These are phyloP conservation scores for Vigna reflexopilosa DNA, from an alignment of 306 rosid genomes.

Conservation along the genomic window DNA sequence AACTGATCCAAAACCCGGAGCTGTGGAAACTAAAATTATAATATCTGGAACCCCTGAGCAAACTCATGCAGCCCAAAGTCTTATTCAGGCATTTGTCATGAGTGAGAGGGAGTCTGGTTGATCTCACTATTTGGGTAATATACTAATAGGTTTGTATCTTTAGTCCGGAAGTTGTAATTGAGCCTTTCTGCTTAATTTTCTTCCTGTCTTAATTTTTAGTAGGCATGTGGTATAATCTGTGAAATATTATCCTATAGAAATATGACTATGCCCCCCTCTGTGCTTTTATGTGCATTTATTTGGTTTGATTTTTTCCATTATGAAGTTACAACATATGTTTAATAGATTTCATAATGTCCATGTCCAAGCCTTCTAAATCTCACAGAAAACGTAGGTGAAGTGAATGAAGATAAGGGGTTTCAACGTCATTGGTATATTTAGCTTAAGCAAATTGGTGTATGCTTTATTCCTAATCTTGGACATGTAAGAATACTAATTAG, in stretches of 20 bases:
- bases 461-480: neutral
- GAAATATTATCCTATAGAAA: conserved; percentile 36
- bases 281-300: conserved; percentile 31
- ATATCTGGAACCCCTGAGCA: conserved; percentile 98
- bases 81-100: conserved; percentile 97
- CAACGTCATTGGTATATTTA: conserved; percentile 8
- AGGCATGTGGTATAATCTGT: conserved; percentile 42
- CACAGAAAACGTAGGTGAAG: conserved; percentile 22
- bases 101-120: conserved; percentile 79
- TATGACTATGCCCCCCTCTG: conserved; percentile 31
- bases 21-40: conserved; percentile 80
- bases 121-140: conserved; percentile 56
- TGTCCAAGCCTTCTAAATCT: conserved; percentile 24
- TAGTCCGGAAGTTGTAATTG: conserved; percentile 40
- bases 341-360: conserved; percentile 17
- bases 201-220: conserved; percentile 38
- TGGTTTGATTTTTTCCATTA: conserved; percentile 34
- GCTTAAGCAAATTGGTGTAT: conserved; percentile 26
- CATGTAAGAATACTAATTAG: conserved; percentile 1
- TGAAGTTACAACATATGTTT: conserved; percentile 10
- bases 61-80: conserved; percentile 98
- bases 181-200: conserved; percentile 24
- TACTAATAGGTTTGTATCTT: conserved; percentile 42
- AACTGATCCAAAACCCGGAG: conserved; percentile 89
- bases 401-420: conserved; percentile 40